phyloP scores from a whole-genome alignment of 1,284 basidiomycete genomes.

The Kwoniella shivajii region DNA sequence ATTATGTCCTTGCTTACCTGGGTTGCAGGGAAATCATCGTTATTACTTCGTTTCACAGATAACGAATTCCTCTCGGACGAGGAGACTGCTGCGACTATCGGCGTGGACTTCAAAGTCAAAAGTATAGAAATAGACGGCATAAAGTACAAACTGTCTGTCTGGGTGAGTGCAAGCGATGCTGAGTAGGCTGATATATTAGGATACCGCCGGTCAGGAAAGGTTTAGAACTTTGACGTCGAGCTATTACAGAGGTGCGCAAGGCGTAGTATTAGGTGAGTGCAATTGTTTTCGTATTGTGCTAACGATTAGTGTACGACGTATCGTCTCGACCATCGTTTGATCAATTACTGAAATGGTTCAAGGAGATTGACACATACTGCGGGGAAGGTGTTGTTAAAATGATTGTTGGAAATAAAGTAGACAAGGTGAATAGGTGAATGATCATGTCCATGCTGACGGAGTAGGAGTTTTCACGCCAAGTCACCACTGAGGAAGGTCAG shows the following conservation, averaged over 20 bases:
- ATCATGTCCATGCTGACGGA: background rate
- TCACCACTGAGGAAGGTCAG: slow-evolving; percentile 74
- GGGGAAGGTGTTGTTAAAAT: slow-evolving; percentile 87
- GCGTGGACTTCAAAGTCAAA: slow-evolving; percentile 60
- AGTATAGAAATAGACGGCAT: slow-evolving; percentile 56
- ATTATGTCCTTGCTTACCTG: background rate
- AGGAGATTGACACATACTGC: slow-evolving; percentile 92
- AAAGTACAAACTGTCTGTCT: slow-evolving; percentile 61
- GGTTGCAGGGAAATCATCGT: slow-evolving; percentile 63
- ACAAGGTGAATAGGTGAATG: slow-evolving; percentile 62
- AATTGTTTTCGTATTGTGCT: background rate
- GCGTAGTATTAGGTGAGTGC: slow-evolving; percentile 75
- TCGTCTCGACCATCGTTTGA: slow-evolving; percentile 89
- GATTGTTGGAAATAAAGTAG: slow-evolving; percentile 90
- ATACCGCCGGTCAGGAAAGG: slow-evolving; percentile 94
- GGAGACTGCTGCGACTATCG: slow-evolving; percentile 90
- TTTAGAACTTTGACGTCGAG: slow-evolving; percentile 98
- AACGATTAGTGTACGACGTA: slow-evolving; percentile 78
- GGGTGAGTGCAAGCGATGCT: slow-evolving; percentile 49
- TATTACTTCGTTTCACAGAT: slow-evolving; percentile 91
- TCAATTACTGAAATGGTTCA: slow-evolving; percentile 87
- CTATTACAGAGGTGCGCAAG: slow-evolving; percentile 72
- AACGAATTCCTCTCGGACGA: slow-evolving; percentile 92
- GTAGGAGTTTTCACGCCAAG: slow-evolving; percentile 86
- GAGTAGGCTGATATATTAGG: slow-evolving; percentile 57